Percentiles rank a stretch among this genome's conserved stretches.
phyloP scores from a whole-genome alignment of 1,284 basidiomycete species.

The Irpex lacteus region DNA sequence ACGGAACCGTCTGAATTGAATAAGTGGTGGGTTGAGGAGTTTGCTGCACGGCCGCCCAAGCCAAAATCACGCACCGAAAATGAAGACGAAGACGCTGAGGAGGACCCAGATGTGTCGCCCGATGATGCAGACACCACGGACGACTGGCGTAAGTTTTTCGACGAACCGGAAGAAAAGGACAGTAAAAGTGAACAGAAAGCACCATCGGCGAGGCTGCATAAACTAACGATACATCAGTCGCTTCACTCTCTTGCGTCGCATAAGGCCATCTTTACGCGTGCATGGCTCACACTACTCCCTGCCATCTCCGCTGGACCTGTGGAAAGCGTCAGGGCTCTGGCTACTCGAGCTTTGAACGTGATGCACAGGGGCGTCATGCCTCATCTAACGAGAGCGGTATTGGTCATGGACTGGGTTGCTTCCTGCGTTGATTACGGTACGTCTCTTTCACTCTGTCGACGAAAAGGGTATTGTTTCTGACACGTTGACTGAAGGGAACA shows the following conservation, averaged over 20 bases:
- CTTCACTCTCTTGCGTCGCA: conserved; percentile 74
- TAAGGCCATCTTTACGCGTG: conserved; percentile 72
- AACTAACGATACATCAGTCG: conserved; percentile 70
- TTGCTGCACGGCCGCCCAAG: conserved; percentile 60
- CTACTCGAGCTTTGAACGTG: conserved; percentile 69
- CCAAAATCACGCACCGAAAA: conserved; percentile 39
- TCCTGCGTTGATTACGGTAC: conserved; percentile 82
- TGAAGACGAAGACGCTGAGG: conserved; percentile 31
- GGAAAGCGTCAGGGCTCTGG: conserved; percentile 41
- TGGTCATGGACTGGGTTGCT: conserved; percentile 95
- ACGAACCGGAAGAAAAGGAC: conserved; percentile 48
- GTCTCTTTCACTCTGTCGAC: conserved; percentile 15
- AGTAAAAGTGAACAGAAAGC: conserved; percentile 30
- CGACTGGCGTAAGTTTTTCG: conserved; percentile 76
- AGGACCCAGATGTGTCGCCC: conserved; percentile 35
- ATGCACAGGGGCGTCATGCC: conserved; percentile 87
- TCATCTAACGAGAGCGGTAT: conserved; percentile 73
- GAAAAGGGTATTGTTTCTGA: not conserved
- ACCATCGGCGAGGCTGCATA: conserved; percentile 50
- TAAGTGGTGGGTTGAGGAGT: conserved; percentile 81
- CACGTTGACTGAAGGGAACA: conserved; percentile 56
- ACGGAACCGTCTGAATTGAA: conserved; percentile 74
- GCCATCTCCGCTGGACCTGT: conserved; percentile 42
- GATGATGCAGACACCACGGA: conserved; percentile 57
- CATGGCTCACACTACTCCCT: conserved; percentile 75